Evolutionary conservation across 1,284 basidiomycete species (phyloP).

Genomic region (Pseudozyma tsukubaensis): DNA sequence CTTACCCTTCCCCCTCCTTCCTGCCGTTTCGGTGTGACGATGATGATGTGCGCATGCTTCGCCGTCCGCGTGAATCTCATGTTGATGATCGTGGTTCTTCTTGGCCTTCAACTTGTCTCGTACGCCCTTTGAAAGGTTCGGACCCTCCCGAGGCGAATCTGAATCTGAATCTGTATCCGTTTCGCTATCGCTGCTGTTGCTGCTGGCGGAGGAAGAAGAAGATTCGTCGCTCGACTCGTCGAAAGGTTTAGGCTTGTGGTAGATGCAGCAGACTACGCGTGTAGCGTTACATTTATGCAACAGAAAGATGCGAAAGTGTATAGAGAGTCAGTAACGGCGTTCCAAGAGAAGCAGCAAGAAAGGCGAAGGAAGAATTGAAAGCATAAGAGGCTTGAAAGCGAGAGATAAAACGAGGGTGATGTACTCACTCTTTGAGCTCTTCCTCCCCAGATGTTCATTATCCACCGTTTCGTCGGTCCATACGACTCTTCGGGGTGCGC

Average conservation of each 20-base stretch:
- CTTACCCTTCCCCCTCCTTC: slow-evolving; percentile 2
- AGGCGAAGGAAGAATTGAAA: too few species aligned
- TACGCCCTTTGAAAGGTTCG: slow-evolving; percentile 2
- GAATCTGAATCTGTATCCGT: slow-evolving; percentile 3
- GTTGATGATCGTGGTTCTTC: not conserved
- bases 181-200: slow-evolving; percentile 9
- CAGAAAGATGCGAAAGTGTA: not conserved
- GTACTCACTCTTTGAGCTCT: slow-evolving; percentile 64
- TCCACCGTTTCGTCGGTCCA: slow-evolving; percentile 65
- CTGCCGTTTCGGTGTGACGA: not conserved
- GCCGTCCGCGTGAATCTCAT: not conserved
- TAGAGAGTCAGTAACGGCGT: too few species aligned
- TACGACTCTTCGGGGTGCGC: slow-evolving; percentile 40
- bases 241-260: slow-evolving; percentile 64
- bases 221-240: slow-evolving; percentile 59
- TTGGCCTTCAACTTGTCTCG: slow-evolving; percentile 20
- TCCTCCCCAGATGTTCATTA: slow-evolving; percentile 62
- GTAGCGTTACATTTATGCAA: not conserved
- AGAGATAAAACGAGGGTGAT: not conserved
- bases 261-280: slow-evolving; percentile 68
- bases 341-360: not conserved
- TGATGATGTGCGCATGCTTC: not conserved
- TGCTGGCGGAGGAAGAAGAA: slow-evolving; percentile 4
- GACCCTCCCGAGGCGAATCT: not conserved
- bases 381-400: too few species aligned